These are phyloP conservation scores for Leccinum disarticulatum DNA, from an alignment of 768 basidiomycete genomes.

Conservation along the genomic window DNA sequence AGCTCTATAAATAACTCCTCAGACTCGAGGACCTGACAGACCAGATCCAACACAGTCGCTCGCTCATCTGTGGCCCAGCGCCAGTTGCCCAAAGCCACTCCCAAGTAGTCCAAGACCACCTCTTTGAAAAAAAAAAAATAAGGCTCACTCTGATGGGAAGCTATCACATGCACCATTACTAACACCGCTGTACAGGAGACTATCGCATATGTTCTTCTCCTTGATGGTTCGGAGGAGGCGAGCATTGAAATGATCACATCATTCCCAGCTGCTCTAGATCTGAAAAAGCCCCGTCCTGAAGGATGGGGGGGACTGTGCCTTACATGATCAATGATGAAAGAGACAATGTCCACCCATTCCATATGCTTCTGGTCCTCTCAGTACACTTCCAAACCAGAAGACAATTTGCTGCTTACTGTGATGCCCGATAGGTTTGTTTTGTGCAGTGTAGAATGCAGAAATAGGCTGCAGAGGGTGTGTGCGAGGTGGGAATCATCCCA, in stretches of 20 bases:
- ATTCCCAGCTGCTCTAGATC: not conserved
- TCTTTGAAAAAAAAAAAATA: not conserved
- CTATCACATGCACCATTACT: not conserved
- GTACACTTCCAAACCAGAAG: not conserved
- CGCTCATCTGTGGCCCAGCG: not conserved
- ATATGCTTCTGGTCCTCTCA: not conserved
- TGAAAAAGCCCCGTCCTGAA: not conserved
- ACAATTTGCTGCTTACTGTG: not conserved
- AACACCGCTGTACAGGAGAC: not conserved
- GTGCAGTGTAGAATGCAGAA: too few species aligned
- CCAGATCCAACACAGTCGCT: not conserved
- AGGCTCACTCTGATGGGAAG: not conserved
- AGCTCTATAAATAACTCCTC: too few species aligned
- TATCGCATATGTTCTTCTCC: not conserved
- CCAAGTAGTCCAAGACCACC: not conserved
- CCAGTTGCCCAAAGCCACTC: not conserved
- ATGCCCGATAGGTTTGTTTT: not conserved
- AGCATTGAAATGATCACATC: not conserved
- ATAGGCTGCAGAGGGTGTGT: too few species aligned
- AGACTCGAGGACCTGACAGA: not conserved
- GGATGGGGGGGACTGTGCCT: not conserved
- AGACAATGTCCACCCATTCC: not conserved
- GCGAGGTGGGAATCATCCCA: too few species aligned
- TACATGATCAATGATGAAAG: not conserved
- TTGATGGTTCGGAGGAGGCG: not conserved